Percentiles rank a stretch among this genome's conserved stretches.
Evolutionary conservation across 1,139 yeast species (phyloP).

Genomic region (Kurtzmaniella quercitrusa): DNA sequence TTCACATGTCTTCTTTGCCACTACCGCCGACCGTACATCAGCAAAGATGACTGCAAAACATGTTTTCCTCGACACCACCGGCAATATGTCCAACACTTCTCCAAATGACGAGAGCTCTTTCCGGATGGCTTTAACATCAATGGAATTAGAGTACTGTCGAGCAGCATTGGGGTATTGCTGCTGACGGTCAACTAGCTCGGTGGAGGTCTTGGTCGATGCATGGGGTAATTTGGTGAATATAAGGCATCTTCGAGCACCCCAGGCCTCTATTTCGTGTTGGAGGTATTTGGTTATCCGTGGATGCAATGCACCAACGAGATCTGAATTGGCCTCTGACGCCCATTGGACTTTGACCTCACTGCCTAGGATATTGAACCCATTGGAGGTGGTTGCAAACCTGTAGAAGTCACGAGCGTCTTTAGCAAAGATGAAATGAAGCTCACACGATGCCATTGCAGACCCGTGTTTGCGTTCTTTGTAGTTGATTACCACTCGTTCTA

Average conservation of each 20-base stretch:
- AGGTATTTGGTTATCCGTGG: slow-evolving; percentile 24
- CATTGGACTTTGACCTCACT: slow-evolving; percentile 37
- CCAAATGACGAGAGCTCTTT: slow-evolving; percentile 58
- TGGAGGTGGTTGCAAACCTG: slow-evolving; percentile 47
- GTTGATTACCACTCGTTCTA: slow-evolving; percentile 45
- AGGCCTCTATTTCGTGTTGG: slow-evolving; percentile 22
- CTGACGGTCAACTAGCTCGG: neutral
- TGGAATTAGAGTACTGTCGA: slow-evolving; percentile 25
- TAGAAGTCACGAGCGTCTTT: slow-evolving; percentile 56
- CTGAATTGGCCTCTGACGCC: slow-evolving; percentile 26
- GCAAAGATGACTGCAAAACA: slow-evolving; percentile 61
- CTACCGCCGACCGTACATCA: slow-evolving; percentile 59
- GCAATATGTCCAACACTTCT: slow-evolving; percentile 55
- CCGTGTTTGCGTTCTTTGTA: slow-evolving; percentile 10
- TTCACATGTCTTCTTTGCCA: slow-evolving; percentile 49
- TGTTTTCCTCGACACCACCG: slow-evolving; percentile 62
- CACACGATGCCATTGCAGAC: slow-evolving; percentile 14
- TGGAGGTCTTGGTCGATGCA: slow-evolving; percentile 11
- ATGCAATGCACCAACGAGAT: slow-evolving; percentile 24
- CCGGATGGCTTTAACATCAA: slow-evolving; percentile 29
- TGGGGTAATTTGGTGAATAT: slow-evolving; percentile 26
- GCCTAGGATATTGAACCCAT: slow-evolving; percentile 64
- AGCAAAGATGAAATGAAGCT: slow-evolving; percentile 50
- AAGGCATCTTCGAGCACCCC: slow-evolving; percentile 34
- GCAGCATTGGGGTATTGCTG: slow-evolving; percentile 32